Evolutionary conservation across 805 yeast genomes (phyloP), one percentile per base, ranked within the genome.

Genomic region (Candida insectalens): DNA sequence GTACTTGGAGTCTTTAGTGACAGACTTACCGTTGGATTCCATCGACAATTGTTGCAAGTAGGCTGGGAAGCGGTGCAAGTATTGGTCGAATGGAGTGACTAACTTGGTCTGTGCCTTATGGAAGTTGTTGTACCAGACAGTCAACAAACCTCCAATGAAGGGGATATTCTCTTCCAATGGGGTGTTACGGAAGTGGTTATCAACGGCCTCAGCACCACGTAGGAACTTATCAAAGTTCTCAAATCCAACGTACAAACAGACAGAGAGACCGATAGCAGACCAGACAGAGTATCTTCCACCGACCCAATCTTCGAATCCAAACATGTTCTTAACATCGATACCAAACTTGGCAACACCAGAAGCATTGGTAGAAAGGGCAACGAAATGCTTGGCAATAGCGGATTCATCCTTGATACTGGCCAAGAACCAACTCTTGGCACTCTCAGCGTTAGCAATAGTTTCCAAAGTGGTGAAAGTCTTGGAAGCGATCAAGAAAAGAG

Each of bases 261-360:
- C 89, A 19, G 96, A 83, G 50, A 92, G 75, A 42, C 99, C 99
- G 60, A 92, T 92, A 43, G 98, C 94, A 28, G 95, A 83, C 99
- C 99, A 92, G 42, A 92, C 98, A n/a, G 98, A 92, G 78, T 92
- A 92, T 65, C 99, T 82, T 58, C 99, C 99, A 56, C 99, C 99
- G 45, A 92, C 99, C 98, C 98, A 92, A 66, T 68, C 80, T 62
- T 88, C 96, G 54, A 92, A 92, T 44, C 94, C 97, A 63, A 92
- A 92, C 99, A 92, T 92, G 72, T 92, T 92, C 60, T 77, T 81
- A 58, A 96, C 77, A 68, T 92, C 97, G 49, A 92, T 92, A 55
- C 99, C 99, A 53, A 92, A 92, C 66, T 84, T 83, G 52, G 79
- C 71, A 44, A 92, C 99, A 63, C 83, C 96, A 34, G 62, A 64